phyloP scores from a whole-genome alignment of 2,329 filamentous ascomycete species.

The Xylaria arbuscula region DNA sequence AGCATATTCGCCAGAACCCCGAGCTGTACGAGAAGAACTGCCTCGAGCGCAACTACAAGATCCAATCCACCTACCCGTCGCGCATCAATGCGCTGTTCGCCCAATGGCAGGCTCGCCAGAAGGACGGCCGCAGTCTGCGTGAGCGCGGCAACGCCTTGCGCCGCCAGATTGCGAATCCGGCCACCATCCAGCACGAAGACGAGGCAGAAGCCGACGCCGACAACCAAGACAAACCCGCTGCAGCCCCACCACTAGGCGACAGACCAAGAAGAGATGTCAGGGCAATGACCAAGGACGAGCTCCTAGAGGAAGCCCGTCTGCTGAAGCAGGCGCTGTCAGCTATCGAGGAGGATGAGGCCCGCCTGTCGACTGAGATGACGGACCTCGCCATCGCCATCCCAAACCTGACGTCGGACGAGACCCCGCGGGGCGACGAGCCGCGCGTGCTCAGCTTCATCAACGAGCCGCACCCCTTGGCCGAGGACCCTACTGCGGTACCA shows the following conservation, averaged over 20 bases:
- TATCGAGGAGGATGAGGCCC: conserved; percentile 72
- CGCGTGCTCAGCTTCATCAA: conserved; percentile 82
- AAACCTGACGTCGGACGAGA: conserved; percentile 82
- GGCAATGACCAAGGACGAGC: conserved; percentile 57
- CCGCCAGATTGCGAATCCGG: conserved; percentile 65
- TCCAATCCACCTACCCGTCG: conserved; percentile 64
- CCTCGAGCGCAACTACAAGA: conserved; percentile 82
- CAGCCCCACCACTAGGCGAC: conserved; percentile 31
- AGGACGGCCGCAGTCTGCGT: conserved; percentile 68
- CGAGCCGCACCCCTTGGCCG: conserved; percentile 63
- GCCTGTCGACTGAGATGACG: conserved; percentile 73
- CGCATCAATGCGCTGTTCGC: conserved; percentile 67
- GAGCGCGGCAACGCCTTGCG: conserved; percentile 75
- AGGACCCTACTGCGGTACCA: conserved; percentile 39
- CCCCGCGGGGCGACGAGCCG: conserved; percentile 76
- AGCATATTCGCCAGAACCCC: conserved; percentile 88
- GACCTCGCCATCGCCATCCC: conserved; percentile 81
- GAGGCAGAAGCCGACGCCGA: conserved; percentile 50
- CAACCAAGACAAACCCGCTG: not conserved
- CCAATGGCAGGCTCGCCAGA: conserved; percentile 71
- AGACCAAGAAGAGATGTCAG: conserved; percentile 48
- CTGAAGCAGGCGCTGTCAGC: conserved; percentile 71
- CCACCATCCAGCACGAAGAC: conserved; percentile 57
- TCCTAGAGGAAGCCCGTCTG: conserved; percentile 71
- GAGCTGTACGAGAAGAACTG: conserved; percentile 86